Conservation (phyloP, 164 flowering plant species). For the Nymphaea thermarum region DNA sequence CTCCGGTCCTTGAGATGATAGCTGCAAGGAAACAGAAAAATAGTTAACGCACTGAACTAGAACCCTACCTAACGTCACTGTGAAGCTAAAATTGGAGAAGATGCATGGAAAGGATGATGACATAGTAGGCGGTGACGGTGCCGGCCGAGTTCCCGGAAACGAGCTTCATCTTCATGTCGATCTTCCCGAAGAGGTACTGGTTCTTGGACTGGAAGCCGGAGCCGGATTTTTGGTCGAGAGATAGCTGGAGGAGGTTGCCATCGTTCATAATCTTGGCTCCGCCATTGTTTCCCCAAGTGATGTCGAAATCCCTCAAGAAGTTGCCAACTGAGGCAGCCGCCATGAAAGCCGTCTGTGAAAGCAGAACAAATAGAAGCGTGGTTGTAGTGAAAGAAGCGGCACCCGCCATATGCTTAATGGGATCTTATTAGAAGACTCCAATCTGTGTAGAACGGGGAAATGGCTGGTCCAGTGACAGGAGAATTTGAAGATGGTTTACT, state of each 20-base stretch:
- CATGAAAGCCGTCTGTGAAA: neutral
- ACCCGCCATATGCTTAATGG: too few relatives aligned
- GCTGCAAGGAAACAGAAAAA: constrained; percentile 2
- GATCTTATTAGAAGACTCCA: too few relatives aligned
- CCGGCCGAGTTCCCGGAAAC: constrained; percentile 12
- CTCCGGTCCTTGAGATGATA: constrained; percentile 4
- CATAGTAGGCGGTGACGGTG: constrained; percentile 12
- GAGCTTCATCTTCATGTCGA: constrained; percentile 9
- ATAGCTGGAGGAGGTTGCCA: constrained; percentile 5
- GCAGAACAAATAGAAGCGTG: neutral
- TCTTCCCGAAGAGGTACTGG: constrained; percentile 7
- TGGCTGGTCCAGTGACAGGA: too few relatives aligned
- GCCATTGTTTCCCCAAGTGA: constrained; percentile 5
- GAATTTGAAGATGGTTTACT: too few relatives aligned
- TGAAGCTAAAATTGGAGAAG: neutral
- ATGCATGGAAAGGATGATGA: neutral
- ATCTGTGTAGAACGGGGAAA: too few relatives aligned
- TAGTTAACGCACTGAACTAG: neutral
- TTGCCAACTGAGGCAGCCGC: neutral
- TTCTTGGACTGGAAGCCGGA: constrained; percentile 10
- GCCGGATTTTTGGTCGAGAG: constrained; percentile 7
- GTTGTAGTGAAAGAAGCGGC: neutral
- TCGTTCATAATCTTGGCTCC: constrained; percentile 2
- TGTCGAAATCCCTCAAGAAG: neutral
- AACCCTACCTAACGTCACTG: neutral